These are phyloP conservation scores for Davidsoniella australis DNA, from an alignment of 2,329 filamentous ascomycete species.

Conservation along the genomic window DNA sequence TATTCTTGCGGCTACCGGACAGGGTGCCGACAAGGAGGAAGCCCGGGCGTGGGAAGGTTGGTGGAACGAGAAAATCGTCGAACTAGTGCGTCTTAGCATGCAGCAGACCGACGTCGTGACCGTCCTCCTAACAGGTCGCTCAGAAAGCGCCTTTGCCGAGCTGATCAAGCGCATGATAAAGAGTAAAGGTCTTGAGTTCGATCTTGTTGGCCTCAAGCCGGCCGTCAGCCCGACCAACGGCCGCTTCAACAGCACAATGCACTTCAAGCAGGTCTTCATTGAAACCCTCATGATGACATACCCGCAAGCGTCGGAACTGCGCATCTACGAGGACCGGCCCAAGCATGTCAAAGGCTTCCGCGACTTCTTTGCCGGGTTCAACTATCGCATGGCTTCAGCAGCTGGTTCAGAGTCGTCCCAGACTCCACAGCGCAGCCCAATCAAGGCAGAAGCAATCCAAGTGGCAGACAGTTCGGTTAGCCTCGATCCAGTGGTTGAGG, in stretches of 20 bases:
- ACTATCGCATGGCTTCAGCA: conserved; percentile 26
- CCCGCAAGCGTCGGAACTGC: conserved; percentile 62
- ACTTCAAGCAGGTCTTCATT: conserved; percentile 81
- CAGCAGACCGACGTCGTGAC: conserved; percentile 70
- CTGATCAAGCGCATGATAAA: conserved; percentile 66
- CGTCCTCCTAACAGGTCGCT: conserved; percentile 74
- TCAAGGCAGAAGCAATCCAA: conserved; percentile 68
- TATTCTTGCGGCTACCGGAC: conserved; percentile 72
- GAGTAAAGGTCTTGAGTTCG: conserved; percentile 67
- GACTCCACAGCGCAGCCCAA: conserved; percentile 27
- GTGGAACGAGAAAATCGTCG: conserved; percentile 87
- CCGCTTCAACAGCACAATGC: conserved; percentile 66
- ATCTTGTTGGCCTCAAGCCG: conserved; percentile 79
- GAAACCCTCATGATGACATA: conserved; percentile 74
- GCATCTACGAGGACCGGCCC: conserved; percentile 51
- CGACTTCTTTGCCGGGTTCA: conserved; percentile 67
- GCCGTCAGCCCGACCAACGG: conserved; percentile 64
- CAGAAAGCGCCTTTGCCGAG: conserved; percentile 58
- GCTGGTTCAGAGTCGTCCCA: conserved; percentile 34
- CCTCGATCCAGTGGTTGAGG: conserved; percentile 62
- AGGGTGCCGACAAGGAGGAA: conserved; percentile 70
- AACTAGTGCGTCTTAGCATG: conserved; percentile 66
- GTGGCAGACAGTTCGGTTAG: conserved; percentile 59
- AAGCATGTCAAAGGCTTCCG: conserved; percentile 66
- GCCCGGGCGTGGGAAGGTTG: conserved; percentile 71